Base-by-base conservation (phyloP, 495 filamentous ascomycete genomes). In the Podospora anserina region DNA sequence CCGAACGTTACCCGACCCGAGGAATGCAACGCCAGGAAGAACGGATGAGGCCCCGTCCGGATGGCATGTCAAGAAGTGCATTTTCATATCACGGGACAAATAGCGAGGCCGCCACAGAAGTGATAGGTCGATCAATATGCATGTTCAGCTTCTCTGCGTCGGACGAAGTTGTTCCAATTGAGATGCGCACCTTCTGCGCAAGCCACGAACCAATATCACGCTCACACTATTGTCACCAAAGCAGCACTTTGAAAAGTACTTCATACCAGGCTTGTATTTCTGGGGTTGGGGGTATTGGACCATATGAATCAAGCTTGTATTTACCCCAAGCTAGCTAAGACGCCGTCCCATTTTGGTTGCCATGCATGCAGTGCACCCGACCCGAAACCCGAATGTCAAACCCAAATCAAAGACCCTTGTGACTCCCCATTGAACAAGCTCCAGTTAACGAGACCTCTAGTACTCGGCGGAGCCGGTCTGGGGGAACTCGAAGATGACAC, bases 401-500 rank as follows among this genome's bases (percentile, higher is more conserved):
- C 73, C 74, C 69, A 68, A 70, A 75, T 68, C 73, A 68, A 66
- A 74, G 59, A 70, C 73, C 68, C 61, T 28, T 44, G 69, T 67
- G 68, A 67, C 75, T 73, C 65, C 39, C 66, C 66, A 60, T 71
- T 66, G 67, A 75, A 70, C 69, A 72, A 72, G 67, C 72, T 68
- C 66, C 63, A 57, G 59, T 63, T 64, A 23, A 27, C 55, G n/a
- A 56, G 30, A 44, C 66, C 23, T 73, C 85, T 96, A 97, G 84
- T 90, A 96, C 75, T 99, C 95, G 34, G 73, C 49, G 67, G 83
- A 78, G 73, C 86, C 86, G 78, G 87, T 88, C 86, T 92, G 89
- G 70, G 95, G 95, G 87, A 99, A 99, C 90, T 99, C 95, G 82
- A 99, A 99, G 78, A 87, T 85, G 71, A 99, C 95, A 74, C 86